A percentile compares a stretch with the other conserved stretches of the same genome.
phyloP scores from a whole-genome alignment of 306 rosid genomes.

The Senna tora region DNA sequence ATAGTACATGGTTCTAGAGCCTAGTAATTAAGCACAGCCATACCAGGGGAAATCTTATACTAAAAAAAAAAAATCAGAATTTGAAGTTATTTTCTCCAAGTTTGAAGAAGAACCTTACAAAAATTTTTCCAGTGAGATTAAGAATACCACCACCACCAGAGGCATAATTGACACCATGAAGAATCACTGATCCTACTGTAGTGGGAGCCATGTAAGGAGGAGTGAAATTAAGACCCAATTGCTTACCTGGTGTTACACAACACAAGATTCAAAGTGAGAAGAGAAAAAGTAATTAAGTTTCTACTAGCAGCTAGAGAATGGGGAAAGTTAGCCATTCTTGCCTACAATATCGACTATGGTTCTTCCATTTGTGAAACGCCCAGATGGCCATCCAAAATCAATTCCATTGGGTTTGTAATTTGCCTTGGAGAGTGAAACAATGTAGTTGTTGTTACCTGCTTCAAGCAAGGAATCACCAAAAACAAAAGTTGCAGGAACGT shows the following conservation, averaged over 20 bases:
- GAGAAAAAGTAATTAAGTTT: background rate
- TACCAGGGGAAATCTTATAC: background rate
- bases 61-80: background rate
- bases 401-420: conserved; percentile 59
- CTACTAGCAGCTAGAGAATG: background rate
- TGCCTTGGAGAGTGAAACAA: conserved; percentile 60
- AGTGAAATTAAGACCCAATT: conserved; percentile 51
- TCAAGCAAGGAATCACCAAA: conserved; percentile 80
- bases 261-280: background rate
- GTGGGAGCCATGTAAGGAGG: conserved; percentile 75
- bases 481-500: conserved; percentile 59
- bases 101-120: conserved; percentile 49
- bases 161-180: conserved; percentile 75
- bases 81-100: background rate
- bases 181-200: conserved; percentile 50
- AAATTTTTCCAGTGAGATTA: conserved; percentile 56
- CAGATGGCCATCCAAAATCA: conserved; percentile 71
- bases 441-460: conserved; percentile 72
- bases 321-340: background rate
- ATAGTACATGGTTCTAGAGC: too few relatives aligned
- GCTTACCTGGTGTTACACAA: conserved; percentile 49
- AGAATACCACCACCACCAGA: conserved; percentile 78
- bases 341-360: conserved; percentile 66
- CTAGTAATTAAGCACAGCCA: background rate
- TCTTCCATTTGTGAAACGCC: conserved; percentile 73